Conservation (phyloP, 2,329 filamentous ascomycete genomes). For the Xylaria polymorpha region DNA sequence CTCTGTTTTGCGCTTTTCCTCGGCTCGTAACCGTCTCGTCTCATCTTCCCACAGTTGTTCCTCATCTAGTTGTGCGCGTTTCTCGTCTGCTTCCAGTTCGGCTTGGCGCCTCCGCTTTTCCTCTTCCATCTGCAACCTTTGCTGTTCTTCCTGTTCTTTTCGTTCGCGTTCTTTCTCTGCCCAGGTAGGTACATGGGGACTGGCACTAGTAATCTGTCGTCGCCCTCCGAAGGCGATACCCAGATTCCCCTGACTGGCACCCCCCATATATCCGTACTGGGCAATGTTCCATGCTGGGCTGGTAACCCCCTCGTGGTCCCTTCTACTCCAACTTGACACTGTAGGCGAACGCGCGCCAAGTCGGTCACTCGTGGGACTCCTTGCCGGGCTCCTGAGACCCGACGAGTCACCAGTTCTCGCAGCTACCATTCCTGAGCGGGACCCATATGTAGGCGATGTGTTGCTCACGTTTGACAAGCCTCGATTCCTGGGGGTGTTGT, state of each 20-base stretch:
- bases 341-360: slow-evolving; percentile 65
- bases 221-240: slow-evolving; percentile 92
- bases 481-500: slow-evolving; percentile 60
- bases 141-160: slow-evolving; percentile 68
- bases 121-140: slow-evolving; percentile 65
- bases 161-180: slow-evolving; percentile 83
- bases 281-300: slow-evolving; percentile 97
- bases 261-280: slow-evolving; percentile 98
- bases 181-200: slow-evolving; percentile 81
- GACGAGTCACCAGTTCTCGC: slow-evolving; percentile 67
- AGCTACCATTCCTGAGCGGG: slow-evolving; percentile 56
- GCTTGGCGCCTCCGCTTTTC: slow-evolving; percentile 60
- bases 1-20: slow-evolving; percentile 71
- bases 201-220: slow-evolving; percentile 88
- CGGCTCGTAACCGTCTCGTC: slow-evolving; percentile 67
- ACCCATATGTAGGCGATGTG: slow-evolving; percentile 62
- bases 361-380: slow-evolving; percentile 66
- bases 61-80: slow-evolving; percentile 70
- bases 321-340: slow-evolving; percentile 92
- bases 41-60: slow-evolving; percentile 75
- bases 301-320: slow-evolving; percentile 81
- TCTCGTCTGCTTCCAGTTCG: slow-evolving; percentile 68
- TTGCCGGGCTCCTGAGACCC: slow-evolving; percentile 71
- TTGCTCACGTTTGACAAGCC: slow-evolving; percentile 69
- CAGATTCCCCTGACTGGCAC: slow-evolving; percentile 93